Evolutionary conservation across 768 basidiomycete genomes (phyloP), one percentile per base, ranked within the genome.

Genomic region (Pleurotus djamor): DNA sequence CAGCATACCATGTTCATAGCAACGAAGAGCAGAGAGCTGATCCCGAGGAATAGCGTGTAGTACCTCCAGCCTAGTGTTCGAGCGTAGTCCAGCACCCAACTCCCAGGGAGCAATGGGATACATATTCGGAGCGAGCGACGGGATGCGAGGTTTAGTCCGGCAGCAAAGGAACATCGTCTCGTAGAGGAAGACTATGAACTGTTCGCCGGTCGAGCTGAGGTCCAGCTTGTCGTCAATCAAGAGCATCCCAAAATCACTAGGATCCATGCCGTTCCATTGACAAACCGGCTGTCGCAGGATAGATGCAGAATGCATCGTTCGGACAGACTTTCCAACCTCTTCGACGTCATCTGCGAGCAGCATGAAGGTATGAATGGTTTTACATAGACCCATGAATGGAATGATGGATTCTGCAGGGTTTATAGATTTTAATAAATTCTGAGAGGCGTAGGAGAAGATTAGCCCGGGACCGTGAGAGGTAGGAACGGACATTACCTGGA

Each of bases 21-120:
- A 66, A 28, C 71, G 67, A 4, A 76, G 55, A 7, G 64, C 52
- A 17, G 60, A 65, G 32, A 77, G 60, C 4, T 57, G 62, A 17
- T 60, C 54, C 2, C 69, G 69, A 5, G 72, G 71, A 21, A 76
- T 72, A 6, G 71, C 71, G 60, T 71, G 63, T 2, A 71, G 65
- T 6, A 76, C 59, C 45, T 69, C 65, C 36, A 77, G 57, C 1
- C 68, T 66, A 21, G 65, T 66, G 10, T 49, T 64, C 49, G 67
- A 63, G 44, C 66, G 62, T 28, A 76, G 63, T 0, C 73, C 76
- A 6, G 72, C 71, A 1, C 78, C 78, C 7, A 76, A 57, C 60
- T 76, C 74, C 77, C 77, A 79, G 2, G 74, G 60, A 9, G 64
- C 59, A 3, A 76, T 67, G 1, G 76, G 76, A 60, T 77, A 76